Conservation (phyloP, 1,139 yeast genomes). For the Chernovozyma aurita region DNA sequence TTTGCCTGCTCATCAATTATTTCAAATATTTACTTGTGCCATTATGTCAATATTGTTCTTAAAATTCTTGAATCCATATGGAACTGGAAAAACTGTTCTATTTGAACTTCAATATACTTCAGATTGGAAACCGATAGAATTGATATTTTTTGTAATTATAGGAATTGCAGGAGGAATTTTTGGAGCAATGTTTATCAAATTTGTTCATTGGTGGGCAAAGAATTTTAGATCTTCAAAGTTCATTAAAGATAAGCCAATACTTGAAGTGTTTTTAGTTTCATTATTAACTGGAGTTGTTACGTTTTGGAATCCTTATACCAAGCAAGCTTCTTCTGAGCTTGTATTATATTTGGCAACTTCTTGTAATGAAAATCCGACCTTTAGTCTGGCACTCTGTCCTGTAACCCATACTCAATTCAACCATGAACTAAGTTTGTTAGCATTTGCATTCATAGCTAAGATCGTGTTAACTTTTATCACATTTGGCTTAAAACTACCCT, state of each 20-base stretch:
- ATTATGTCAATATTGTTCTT: constrained; percentile 53
- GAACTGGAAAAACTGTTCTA: constrained; percentile 58
- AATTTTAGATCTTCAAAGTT: constrained; percentile 30
- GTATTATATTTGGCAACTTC: constrained; percentile 52
- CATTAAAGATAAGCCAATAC: constrained; percentile 38
- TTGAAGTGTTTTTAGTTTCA: constrained; percentile 48
- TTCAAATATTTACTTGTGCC: constrained; percentile 59
- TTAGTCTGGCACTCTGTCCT: constrained; percentile 41
- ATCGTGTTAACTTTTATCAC: constrained; percentile 47
- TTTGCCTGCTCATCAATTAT: constrained; percentile 53
- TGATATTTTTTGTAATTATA: constrained; percentile 42
- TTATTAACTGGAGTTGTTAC: constrained; percentile 46
- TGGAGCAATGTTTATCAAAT: constrained; percentile 52
- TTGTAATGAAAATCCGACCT: constrained; percentile 23
- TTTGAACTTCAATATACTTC: constrained; percentile 53
- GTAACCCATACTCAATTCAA: constrained; percentile 22
- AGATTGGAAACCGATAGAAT: constrained; percentile 52
- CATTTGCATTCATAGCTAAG: constrained; percentile 45
- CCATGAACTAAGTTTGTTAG: constrained; percentile 30
- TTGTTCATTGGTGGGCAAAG: constrained; percentile 48
- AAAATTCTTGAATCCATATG: constrained; percentile 57
- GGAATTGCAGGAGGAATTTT: constrained; percentile 57
- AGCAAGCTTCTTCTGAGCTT: constrained; percentile 51
- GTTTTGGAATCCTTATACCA: constrained; percentile 51
- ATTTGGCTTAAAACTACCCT: constrained; percentile 60